Percentiles rank a stretch among this genome's conserved stretches.
Evolutionary conservation across 2,329 filamentous ascomycete genomes (phyloP).

Genomic region (Corniculantispora saksenae): DNA sequence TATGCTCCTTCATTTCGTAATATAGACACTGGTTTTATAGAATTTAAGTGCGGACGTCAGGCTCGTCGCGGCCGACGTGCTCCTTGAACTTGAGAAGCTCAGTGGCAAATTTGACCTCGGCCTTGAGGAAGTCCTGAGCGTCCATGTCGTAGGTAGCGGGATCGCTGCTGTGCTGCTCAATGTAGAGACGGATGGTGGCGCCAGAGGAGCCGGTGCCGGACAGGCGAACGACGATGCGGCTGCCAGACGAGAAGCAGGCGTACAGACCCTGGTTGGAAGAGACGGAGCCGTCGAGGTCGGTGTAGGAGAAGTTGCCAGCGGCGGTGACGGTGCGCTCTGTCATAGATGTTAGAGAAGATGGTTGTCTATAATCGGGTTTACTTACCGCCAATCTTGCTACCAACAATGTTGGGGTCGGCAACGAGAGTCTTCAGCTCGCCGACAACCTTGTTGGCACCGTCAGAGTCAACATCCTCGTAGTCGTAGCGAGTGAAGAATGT

Average conservation of each 20-base stretch:
- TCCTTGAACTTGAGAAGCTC: slow-evolving; percentile 90
- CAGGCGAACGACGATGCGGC: slow-evolving; percentile 89
- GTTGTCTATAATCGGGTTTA: slow-evolving; percentile 19
- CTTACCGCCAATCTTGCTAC: slow-evolving; percentile 74
- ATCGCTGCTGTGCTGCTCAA: slow-evolving; percentile 92
- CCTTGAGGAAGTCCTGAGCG: slow-evolving; percentile 91
- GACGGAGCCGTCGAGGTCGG: slow-evolving; percentile 94
- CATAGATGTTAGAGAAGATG: slow-evolving; percentile 26
- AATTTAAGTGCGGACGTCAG: slow-evolving; percentile 87
- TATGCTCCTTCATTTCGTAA: neutral
- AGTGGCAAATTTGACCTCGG: slow-evolving; percentile 83
- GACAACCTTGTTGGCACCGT: slow-evolving; percentile 88
- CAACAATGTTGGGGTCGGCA: slow-evolving; percentile 72
- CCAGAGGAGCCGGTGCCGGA: slow-evolving; percentile 94
- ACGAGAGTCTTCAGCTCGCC: slow-evolving; percentile 78
- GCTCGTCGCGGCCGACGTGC: slow-evolving; percentile 87
- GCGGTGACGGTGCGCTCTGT: slow-evolving; percentile 77
- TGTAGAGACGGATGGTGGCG: slow-evolving; percentile 93
- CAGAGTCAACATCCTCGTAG: slow-evolving; percentile 92
- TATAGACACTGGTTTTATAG: neutral
- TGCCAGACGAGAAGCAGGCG: slow-evolving; percentile 90
- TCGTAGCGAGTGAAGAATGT: slow-evolving; percentile 99
- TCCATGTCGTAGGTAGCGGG: slow-evolving; percentile 75
- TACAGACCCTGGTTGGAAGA: slow-evolving; percentile 95
- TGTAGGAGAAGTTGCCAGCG: slow-evolving; percentile 97